Evolutionary conservation across 164 flowering plant species (phyloP).

Genomic region (Umbellularia californica): DNA sequence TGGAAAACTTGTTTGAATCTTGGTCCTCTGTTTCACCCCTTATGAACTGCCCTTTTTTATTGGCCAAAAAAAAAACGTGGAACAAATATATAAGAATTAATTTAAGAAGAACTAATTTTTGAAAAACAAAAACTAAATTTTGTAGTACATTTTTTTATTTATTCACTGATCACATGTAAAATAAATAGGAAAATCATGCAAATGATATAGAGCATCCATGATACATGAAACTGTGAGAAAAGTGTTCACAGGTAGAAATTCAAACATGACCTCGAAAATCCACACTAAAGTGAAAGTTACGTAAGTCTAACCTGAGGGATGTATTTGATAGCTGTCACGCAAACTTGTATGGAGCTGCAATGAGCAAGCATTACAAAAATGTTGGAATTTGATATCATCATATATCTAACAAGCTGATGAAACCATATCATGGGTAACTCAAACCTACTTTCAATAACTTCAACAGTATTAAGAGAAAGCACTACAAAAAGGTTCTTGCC

Average conservation of each 20-base stretch:
- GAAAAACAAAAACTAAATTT: no score
- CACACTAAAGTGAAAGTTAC: neutral
- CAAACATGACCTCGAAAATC: neutral
- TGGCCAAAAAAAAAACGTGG: no score
- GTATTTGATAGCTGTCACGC: conserved; percentile 83
- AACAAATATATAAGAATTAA: no score
- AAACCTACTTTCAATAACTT: neutral
- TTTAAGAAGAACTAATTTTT: no score
- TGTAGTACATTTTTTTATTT: neutral
- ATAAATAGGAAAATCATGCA: neutral
- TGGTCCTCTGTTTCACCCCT: no score
- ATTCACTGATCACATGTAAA: neutral
- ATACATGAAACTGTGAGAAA: neutral
- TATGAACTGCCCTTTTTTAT: no score
- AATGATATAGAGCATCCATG: neutral
- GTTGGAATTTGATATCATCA: conserved; percentile 3
- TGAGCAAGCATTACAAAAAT: neutral
- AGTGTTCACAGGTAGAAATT: neutral
- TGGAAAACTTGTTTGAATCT: no score
- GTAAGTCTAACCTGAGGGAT: conserved; percentile 76
- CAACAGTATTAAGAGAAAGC: neutral
- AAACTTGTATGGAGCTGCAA: conserved; percentile 82
- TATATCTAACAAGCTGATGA: neutral
- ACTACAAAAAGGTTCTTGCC: neutral
- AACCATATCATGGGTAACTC: neutral